Evolutionary conservation across 2,329 filamentous ascomycete genomes (phyloP).

Genomic region (Verticillium isaacii): DNA sequence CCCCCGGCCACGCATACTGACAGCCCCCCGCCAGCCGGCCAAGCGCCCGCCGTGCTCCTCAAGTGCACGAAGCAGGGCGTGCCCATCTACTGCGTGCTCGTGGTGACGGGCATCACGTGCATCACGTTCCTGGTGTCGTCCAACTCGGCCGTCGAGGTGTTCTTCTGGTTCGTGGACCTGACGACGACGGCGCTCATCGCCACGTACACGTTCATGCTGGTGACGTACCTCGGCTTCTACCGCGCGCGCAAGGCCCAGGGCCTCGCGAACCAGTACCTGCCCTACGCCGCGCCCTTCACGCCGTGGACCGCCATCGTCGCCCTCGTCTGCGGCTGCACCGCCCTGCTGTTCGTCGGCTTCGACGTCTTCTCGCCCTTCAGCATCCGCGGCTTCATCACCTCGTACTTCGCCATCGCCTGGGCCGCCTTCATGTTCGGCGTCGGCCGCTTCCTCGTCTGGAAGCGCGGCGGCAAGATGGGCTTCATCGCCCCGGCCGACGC

Average conservation of each 20-base stretch:
- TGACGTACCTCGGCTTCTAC: constrained; percentile 43
- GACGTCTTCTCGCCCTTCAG: constrained; percentile 48
- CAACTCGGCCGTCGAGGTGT: constrained; percentile 28
- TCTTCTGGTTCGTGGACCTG: constrained; percentile 43
- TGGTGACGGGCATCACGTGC: constrained; percentile 26
- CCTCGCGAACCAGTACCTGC: constrained; percentile 39
- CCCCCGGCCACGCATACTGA: not conserved
- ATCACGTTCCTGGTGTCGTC: constrained; percentile 33
- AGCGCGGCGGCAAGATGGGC: constrained; percentile 49
- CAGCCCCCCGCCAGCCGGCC: constrained; percentile 30
- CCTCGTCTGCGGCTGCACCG: constrained; percentile 37
- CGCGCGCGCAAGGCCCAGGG: constrained; percentile 49
- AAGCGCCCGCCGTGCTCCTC: constrained; percentile 37
- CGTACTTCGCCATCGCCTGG: constrained; percentile 50
- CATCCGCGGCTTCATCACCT: constrained; percentile 43
- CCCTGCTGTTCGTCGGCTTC: constrained; percentile 54
- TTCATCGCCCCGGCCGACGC: constrained; percentile 50
- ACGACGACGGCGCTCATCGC: constrained; percentile 56
- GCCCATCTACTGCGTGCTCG: constrained; percentile 29
- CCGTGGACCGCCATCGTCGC: constrained; percentile 48
- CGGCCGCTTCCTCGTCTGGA: constrained; percentile 45
- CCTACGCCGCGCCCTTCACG: constrained; percentile 44
- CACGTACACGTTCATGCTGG: constrained; percentile 46
- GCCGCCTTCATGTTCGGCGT: constrained; percentile 53
- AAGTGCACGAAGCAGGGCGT: constrained; percentile 38